Evolutionary conservation across 2,329 filamentous ascomycete genomes (phyloP).

Genomic region (Clarireedia paspali): DNA sequence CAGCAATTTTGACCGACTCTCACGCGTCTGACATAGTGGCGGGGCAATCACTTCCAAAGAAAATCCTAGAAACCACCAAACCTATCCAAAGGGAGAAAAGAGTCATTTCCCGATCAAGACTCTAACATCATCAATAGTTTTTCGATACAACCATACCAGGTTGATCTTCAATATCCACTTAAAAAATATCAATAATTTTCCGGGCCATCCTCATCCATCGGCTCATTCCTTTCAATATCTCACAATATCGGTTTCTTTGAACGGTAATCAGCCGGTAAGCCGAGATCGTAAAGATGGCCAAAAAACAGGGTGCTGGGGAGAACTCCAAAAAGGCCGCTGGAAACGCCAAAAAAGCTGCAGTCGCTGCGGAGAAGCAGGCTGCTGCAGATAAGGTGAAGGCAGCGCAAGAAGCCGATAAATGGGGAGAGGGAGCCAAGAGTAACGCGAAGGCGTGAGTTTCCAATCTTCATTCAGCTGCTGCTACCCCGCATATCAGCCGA

Average conservation of each 20-base stretch:
- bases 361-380: constrained; percentile 72
- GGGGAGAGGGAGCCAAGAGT: constrained; percentile 79
- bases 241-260: background rate
- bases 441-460: constrained; percentile 73
- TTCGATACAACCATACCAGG: background rate
- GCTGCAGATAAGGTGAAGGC: constrained; percentile 58
- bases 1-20: background rate
- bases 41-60: background rate
- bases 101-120: background rate
- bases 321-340: constrained; percentile 85
- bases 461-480: background rate
- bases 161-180: background rate
- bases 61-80: background rate
- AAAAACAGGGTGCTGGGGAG: constrained; percentile 63
- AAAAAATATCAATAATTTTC: background rate
- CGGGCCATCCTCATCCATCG: background rate
- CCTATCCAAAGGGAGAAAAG: background rate
- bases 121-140: constrained; percentile 2
- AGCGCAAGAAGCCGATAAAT: constrained; percentile 64
- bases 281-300: constrained; percentile 48
- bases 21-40: background rate
- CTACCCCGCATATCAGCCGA: constrained; percentile 9
- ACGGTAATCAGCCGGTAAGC: constrained; percentile 2
- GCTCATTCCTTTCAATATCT: constrained; percentile 1
- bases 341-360: constrained; percentile 87